Conservation (phyloP, 306 rosid genomes). For the Prunus campanulata region DNA sequence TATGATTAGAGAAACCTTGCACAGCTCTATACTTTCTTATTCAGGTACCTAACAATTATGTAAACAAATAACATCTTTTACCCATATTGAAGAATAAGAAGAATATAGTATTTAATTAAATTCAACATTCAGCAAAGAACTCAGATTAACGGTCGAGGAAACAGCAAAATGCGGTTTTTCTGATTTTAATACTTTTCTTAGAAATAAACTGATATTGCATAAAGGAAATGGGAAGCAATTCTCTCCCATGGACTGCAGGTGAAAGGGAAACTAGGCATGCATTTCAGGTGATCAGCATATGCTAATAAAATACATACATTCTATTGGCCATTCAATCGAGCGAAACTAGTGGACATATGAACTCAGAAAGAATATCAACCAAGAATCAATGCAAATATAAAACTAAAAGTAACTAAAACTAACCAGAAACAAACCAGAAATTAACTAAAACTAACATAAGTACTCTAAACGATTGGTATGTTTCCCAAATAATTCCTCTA, state of each 20-base stretch:
- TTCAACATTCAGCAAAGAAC: not conserved
- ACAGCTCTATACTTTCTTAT: not conserved
- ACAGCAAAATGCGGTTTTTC: not conserved
- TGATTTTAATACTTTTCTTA: not conserved
- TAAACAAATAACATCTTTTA: not conserved
- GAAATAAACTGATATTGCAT: not conserved
- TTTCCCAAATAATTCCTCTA: not conserved
- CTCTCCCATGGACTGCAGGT: not conserved
- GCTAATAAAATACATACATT: not conserved
- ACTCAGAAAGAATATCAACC: not conserved
- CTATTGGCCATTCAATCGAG: not conserved
- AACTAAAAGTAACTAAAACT: not conserved
- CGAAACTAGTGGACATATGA: not conserved
- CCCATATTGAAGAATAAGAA: not conserved
- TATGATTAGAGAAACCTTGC: not conserved
- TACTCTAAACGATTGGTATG: not conserved
- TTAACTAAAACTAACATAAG: not conserved
- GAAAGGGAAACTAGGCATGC: slow-evolving; percentile 5
- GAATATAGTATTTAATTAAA: not conserved
- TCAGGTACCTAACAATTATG: not conserved
- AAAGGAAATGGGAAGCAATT: not conserved
- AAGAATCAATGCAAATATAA: not conserved
- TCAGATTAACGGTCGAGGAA: not conserved
- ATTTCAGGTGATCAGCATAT: slow-evolving; percentile 2
- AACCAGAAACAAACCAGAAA: not conserved